Evolutionary conservation across 2,329 filamentous ascomycete genomes (phyloP).

Genomic region (Sordariomycetes sp.): DNA sequence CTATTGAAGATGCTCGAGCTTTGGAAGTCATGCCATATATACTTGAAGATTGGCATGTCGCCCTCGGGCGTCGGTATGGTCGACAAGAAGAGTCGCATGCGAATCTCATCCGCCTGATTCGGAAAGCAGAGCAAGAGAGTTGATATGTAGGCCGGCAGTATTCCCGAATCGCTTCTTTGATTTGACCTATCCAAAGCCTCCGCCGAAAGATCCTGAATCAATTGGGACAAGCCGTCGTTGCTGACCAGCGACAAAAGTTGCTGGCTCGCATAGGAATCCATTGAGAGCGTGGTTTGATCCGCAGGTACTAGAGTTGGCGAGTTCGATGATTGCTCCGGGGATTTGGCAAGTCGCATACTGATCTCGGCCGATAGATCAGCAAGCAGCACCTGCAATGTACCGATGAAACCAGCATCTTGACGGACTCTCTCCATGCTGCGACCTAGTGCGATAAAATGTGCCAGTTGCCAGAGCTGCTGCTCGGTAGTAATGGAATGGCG

Average conservation of each 20-base stretch:
- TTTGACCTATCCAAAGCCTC: conserved; percentile 17
- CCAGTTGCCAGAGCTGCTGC: conserved; percentile 52
- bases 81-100: conserved; percentile 79
- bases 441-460: conserved; percentile 55
- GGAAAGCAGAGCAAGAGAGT: conserved; percentile 83
- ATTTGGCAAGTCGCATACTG: conserved; percentile 21
- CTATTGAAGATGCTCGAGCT: conserved; percentile 30
- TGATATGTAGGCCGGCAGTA: conserved; percentile 78
- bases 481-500: conserved; percentile 17
- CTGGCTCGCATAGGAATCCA: conserved; percentile 50
- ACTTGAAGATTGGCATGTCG: conserved; percentile 49
- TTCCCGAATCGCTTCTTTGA: conserved; percentile 27
- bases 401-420: conserved; percentile 32
- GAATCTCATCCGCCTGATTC: conserved; percentile 71
- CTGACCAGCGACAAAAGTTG: conserved; percentile 66
- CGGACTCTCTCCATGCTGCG: conserved; percentile 23
- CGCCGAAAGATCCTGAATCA: conserved; percentile 22
- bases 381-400: conserved; percentile 44
- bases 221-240: conserved; percentile 57
- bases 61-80: conserved; percentile 34
- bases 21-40: conserved; percentile 65
- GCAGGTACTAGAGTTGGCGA: too few relatives aligned
- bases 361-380: conserved; percentile 43
- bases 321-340: background rate
- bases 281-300: conserved; percentile 11